Evolutionary conservation across 1,139 yeast genomes (phyloP), one percentile per base, ranked within the genome.

Genomic region (Hyphopichia buzzinii): DNA sequence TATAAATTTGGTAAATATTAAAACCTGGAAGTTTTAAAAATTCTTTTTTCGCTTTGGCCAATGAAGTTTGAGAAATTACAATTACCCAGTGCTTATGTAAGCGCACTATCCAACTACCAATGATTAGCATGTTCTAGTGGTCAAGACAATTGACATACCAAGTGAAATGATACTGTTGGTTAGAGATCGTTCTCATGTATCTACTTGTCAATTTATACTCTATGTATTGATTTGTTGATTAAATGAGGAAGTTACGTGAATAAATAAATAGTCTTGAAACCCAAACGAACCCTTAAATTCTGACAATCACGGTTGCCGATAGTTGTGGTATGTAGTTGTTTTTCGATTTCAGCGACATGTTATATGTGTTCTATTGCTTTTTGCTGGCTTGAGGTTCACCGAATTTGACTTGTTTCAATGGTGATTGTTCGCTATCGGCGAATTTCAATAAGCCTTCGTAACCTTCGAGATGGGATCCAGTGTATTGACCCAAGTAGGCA

Each of bases 351-450:
- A 4, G 33, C 40, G 13, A 12, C 24, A 29, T 33, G 25, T 32
- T 19, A 26, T 17, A 39, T 32, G n/a, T n/a, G n/a, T n/a, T n/a
- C 10, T 19, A 19, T 10, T 19, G 39, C 35, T 47, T 23, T 34
- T 37, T 15, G 30, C 17, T 13, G 41, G 29, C 26, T 50, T 67
- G 74, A 17, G 74, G 54, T 50, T 68, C 72, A 35, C 64, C 72
- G 43, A 64, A 69, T 42, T 55, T 56, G 38, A 62, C 42, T 15
- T 57, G 61, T 41, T 64, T 64, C 47, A 66, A 41, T 17, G 73
- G 71, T 11, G 73, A 65, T 37, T 61, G 52, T 37, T 67, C 73
- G 34, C 64, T 48, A 36, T 65, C 58, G 38, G 72, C 72, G 46
- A 55, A 65, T 13, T 52, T 61, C 39, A 57, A 40, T 39, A 67